These are phyloP conservation scores for Sphaerulina musiva DNA, from an alignment of 2,329 filamentous ascomycete species.

Conservation along the genomic window DNA sequence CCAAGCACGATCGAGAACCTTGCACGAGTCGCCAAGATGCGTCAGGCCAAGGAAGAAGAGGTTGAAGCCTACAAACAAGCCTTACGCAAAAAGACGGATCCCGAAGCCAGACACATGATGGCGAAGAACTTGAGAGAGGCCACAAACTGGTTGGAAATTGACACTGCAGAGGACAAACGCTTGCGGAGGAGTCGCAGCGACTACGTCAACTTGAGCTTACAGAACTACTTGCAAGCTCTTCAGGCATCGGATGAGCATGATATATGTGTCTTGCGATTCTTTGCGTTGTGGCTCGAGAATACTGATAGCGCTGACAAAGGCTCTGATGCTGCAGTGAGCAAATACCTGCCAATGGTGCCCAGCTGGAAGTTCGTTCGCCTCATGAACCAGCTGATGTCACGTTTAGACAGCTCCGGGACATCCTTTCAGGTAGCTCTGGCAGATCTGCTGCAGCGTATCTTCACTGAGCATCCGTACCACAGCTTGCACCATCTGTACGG, in stretches of 20 bases:
- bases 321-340: constrained; percentile 70
- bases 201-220: constrained; percentile 80
- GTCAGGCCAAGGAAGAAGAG: constrained; percentile 74
- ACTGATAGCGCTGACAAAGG: constrained; percentile 56
- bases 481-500: constrained; percentile 97
- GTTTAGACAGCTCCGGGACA: constrained; percentile 63
- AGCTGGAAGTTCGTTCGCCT: constrained; percentile 86
- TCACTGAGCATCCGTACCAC: constrained; percentile 88
- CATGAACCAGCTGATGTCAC: constrained; percentile 96
- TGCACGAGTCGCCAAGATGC: constrained; percentile 68
- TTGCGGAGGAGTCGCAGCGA: constrained; percentile 69
- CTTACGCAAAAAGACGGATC: constrained; percentile 39
- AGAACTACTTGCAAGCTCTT: constrained; percentile 86
- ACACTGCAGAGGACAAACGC: constrained; percentile 77
- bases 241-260: constrained; percentile 81
- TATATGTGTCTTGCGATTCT: constrained; percentile 84
- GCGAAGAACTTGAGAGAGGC: constrained; percentile 61
- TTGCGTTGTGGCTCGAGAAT: constrained; percentile 87
- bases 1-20: constrained; percentile 79
- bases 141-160: constrained; percentile 83
- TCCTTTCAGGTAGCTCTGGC: constrained; percentile 72
- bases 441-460: constrained; percentile 72
- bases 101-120: constrained; percentile 47
- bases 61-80: constrained; percentile 64
- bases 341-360: constrained; percentile 65